Evolutionary conservation across 73 alveolate genomes (phyloP).

Genomic region (Tetrahymena thermophila): DNA sequence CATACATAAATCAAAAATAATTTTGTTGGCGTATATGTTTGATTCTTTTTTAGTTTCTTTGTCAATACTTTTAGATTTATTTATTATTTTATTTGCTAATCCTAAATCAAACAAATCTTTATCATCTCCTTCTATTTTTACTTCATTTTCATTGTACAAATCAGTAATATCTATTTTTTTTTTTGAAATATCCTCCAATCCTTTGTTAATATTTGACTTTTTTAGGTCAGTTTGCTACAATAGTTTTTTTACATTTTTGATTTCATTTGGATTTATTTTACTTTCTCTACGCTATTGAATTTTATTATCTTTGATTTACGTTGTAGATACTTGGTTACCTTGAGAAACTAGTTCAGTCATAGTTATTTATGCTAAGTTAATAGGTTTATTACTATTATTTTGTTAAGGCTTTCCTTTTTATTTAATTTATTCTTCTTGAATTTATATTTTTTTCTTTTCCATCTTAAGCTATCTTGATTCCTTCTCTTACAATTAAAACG

Average conservation of each 20-base stretch:
- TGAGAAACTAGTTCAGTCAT: neutral
- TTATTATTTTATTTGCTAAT: neutral
- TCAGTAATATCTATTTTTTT: neutral
- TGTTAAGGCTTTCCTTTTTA: neutral
- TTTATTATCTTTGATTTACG: neutral
- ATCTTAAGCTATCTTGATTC: neutral
- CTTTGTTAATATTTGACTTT: neutral
- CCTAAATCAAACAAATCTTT: neutral
- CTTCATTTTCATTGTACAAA: neutral
- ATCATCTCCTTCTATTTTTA: neutral
- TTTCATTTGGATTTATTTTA: neutral
- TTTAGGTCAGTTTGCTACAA: neutral
- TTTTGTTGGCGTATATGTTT: neutral
- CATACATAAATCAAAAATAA: neutral
- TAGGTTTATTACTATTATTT: neutral
- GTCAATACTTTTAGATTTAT: neutral
- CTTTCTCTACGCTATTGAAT: neutral
- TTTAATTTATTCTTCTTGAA: neutral
- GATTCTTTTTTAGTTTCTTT: neutral
- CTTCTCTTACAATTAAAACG: neutral
- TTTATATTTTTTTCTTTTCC: neutral
- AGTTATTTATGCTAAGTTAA: neutral
- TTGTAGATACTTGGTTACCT: neutral
- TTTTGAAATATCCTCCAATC: neutral
- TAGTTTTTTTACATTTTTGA: neutral